phyloP scores from a whole-genome alignment of 176 grass and related monocot species.

The Oropetium thomaeum region DNA sequence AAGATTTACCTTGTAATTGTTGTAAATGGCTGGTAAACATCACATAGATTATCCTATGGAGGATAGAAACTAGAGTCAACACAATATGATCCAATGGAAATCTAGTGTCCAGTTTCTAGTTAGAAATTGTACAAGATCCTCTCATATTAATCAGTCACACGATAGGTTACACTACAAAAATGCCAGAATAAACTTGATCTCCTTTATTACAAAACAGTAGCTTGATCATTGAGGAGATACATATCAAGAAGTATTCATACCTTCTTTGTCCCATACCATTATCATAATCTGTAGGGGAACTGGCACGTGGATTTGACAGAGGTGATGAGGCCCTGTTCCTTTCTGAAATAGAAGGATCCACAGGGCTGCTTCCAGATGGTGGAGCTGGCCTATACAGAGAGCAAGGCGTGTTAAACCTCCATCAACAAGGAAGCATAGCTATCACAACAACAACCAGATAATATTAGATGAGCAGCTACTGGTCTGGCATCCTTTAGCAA shows the following conservation, averaged over 20 bases:
- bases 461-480: not conserved
- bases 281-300: conserved; percentile 31
- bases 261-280: conserved; percentile 52
- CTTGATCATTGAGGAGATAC: conserved; percentile 4
- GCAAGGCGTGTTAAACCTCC: not conserved
- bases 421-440: conserved; percentile 11
- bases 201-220: not conserved
- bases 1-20: not conserved
- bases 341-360: conserved; percentile 29
- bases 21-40: conserved; percentile 7
- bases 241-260: conserved; percentile 31
- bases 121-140: not conserved
- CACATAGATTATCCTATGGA: not conserved
- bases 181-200: conserved; percentile 1
- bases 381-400: conserved; percentile 29
- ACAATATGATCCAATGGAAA: conserved; percentile 4
- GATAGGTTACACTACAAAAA: not conserved
- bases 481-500: not conserved
- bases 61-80: not conserved
- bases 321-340: conserved; percentile 33
- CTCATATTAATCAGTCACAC: not conserved
- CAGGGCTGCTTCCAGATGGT: conserved; percentile 12
- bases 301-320: conserved; percentile 22
- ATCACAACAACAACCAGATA: conserved; percentile 12
- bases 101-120: not conserved